A percentile compares a stretch with the other conserved stretches of the same genome.
Conservation (phyloP, 2,329 filamentous ascomycete species). For the Dactylellina parvicollis region DNA sequence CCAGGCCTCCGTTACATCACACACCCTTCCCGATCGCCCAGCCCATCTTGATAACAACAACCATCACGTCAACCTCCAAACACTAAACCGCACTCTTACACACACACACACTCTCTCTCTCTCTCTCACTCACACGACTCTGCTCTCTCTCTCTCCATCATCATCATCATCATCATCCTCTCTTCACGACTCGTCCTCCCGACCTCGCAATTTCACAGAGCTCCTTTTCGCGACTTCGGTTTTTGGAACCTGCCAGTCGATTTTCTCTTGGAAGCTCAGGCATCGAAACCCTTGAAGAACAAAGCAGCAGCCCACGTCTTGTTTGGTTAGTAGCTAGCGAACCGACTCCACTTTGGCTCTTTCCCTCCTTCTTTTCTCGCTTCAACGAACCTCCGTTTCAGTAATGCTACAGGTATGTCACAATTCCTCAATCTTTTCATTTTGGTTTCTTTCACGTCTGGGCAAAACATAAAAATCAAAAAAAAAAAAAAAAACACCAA, state of each 20-base stretch:
- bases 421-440: slow-evolving; percentile 7
- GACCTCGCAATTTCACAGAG: slow-evolving; percentile 43
- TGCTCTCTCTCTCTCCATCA: neutral
- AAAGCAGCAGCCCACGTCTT: slow-evolving; percentile 35
- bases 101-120: neutral
- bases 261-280: slow-evolving; percentile 31
- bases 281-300: slow-evolving; percentile 30
- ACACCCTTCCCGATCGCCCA: slow-evolving; percentile 3
- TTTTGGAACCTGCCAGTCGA: slow-evolving; percentile 3
- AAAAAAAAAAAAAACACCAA: neutral
- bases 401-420: slow-evolving; percentile 53
- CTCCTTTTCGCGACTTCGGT: slow-evolving; percentile 39
- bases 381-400: slow-evolving; percentile 44
- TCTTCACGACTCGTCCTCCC: slow-evolving; percentile 5
- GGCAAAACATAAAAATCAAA: neutral
- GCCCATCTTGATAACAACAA: neutral
- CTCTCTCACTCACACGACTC: neutral
- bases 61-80: too few relatives aligned
- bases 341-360: slow-evolving; percentile 39
- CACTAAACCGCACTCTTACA: too few relatives aligned
- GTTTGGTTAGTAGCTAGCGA: slow-evolving; percentile 48
- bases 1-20: slow-evolving; percentile 40
- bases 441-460: neutral
- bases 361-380: slow-evolving; percentile 51
- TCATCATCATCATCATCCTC: slow-evolving; percentile 10